Evolutionary conservation across 1,284 basidiomycete species (phyloP), one percentile per base, ranked within the genome.

Genomic region (Papiliotrema nemorosa): DNA sequence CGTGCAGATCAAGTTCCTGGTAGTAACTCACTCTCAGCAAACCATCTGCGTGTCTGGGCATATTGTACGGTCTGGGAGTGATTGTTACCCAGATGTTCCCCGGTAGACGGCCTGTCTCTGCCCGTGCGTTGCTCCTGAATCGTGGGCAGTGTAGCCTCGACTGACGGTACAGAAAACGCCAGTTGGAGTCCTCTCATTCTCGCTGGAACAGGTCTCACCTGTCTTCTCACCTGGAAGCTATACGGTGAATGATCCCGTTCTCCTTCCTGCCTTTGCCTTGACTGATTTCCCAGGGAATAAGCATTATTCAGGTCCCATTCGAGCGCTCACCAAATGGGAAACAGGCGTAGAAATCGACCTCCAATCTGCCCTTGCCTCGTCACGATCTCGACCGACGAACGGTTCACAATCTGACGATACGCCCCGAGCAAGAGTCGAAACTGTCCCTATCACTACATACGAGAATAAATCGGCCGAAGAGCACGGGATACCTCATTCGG

Each of bases 251-350:
- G 14, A 3, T 22, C 18, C 20, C 22, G 3, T 26, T 20, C 26
- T n/a, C 7, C 14, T 27, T 20, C 21, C 3, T 26, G 12, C 22
- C 13, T 16, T 22, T 24, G 29, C 26, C 20, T 42, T 31, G 18
- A 33, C 46, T 42, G 26, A 18, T 40, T n/a, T n/a, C n/a, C n/a
- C n/a, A 64, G 63, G 58, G 27, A 52, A 46, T 25, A 53, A 52
- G 31, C 64, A 75, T 49, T 75, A 73, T 52, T 69, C 68, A 20
- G 73, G 73, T 4, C 73, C 73, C 0, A 73, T 75, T 35, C 61
- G 66, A 47, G 67, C 72, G 0, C 50, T 75, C 25, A 75, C 73
- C 0, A 72, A 72, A 49, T 75, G 73, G 73, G 64, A 74, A 42
- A 69, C 72, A 9, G 73, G 73, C 14, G 66, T 73, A 9, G 72